A percentile compares a stretch with the other conserved stretches of the same genome.
Conservation (phyloP, 2,329 filamentous ascomycete genomes). For the Alternaria sp. region DNA sequence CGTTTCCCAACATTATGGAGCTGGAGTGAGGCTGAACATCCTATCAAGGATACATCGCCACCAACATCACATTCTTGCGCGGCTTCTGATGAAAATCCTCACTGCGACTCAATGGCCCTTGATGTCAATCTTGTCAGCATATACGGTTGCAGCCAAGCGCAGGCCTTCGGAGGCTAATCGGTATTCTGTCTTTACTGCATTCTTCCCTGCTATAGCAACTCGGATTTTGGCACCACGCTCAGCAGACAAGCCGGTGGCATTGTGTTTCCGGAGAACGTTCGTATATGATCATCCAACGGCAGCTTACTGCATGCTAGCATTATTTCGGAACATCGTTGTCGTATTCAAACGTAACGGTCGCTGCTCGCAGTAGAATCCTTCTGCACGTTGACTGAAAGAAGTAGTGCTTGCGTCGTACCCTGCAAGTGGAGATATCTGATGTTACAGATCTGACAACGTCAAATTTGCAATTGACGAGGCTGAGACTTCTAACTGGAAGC, state of each 20-base stretch:
- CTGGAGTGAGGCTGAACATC: neutral
- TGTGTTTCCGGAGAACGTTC: neutral
- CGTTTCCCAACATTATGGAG: slow-evolving; percentile 2
- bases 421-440: neutral
- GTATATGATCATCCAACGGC: neutral
- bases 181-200: neutral
- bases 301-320: neutral
- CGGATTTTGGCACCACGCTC: neutral
- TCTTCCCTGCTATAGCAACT: neutral
- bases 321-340: neutral
- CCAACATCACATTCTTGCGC: neutral
- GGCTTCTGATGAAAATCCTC: neutral
- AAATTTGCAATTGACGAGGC: neutral
- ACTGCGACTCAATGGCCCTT: neutral
- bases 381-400: neutral
- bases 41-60: neutral
- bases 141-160: neutral
- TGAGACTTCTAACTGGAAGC: neutral
- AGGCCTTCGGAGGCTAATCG: neutral
- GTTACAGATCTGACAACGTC: neutral
- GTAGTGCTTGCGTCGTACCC: neutral
- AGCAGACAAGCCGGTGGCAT: neutral
- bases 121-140: neutral
- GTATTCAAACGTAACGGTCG: neutral
- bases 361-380: neutral